Base-by-base conservation (phyloP, 2,329 filamentous ascomycete genomes). In the Dothideomycetes sp. region DNA sequence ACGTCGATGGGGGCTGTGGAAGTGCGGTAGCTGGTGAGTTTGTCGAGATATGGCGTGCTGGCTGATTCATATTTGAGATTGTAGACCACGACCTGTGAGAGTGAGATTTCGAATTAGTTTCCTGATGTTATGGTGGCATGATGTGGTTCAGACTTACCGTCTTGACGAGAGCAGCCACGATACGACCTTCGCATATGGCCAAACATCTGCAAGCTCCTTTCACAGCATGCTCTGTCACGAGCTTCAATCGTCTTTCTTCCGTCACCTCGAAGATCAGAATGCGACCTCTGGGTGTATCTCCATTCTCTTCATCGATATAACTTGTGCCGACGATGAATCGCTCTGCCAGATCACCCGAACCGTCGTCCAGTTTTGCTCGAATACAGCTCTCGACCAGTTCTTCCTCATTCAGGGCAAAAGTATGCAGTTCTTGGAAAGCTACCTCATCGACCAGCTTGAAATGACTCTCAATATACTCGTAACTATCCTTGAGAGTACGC, bases 401-500 rank as follows among this genome's bases (percentile, higher is more conserved):
- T 11, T 74, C 68, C 30, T 69, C 61, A 22, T 74, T 65, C 7
- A 96, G 64, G 5, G 72, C 58, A 47, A 84, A 81, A 0, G 79
- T 76, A 50, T 82, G 85, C 1, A 95, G 69, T 37, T 82, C 74
- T 45, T 83, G 78, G 60, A 96, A 94, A 13, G 85, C 68, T 23
- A 95, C 78, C 55, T 96, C 91, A 52, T 98, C 89, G 1, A 93
- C 87, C 1, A 98, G 73, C 53, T 82, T 82, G 55, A 98, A 84
- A n/a, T 80, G 79, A 52, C 84, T 89, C 8, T 76, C 74, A 10
- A 94, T 72, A 3, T 80, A 62, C 59, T 98, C 91, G 48, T 78
- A 78, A 11, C 82, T 83, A 7, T 76, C 65, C 9, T 72, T 63
- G 1, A 95, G 63, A 38, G 82, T 77, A 12, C 87, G 77, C 47